Base-by-base conservation (phyloP, 257 asterid genomes). In the Solanum tacnaense region DNA sequence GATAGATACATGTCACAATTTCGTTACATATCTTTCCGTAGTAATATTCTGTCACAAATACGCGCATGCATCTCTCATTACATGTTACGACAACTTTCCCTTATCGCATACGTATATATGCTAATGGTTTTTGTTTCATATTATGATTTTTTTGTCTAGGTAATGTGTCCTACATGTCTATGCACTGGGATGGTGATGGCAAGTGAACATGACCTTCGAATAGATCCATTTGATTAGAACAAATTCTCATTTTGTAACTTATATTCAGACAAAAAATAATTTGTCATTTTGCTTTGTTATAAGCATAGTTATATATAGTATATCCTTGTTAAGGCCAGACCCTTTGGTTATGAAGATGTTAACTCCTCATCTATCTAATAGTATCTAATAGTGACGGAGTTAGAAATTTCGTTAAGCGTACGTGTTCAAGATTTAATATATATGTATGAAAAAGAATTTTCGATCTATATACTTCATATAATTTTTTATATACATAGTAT, bases 101-200 rank as follows among this genome's bases (percentile, higher is more conserved):
- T 85, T 29, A 70, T 6, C 46, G 18, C 3, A 5, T 5, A 18
- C 10, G 65, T 56, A 18, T 27, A n/a, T 86, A 13, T 35, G 23
- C 70, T 70, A 56, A 71, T 46, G 65, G 15, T 27, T 58, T 58
- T 60, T 41, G 18, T 8, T 49, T 34, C 71, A 49, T 83, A 2
- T 73, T 49, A 62, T 71, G 70, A 25, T 6, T 56, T 56, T 88
- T 38, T 84, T 85, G 27, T 31, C 78, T 72, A 96, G 98, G 99
- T 95, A 60, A 95, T 96, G 99, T 96, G 98, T 85, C 98, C 99
- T 1, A 95, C 99, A 27, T 96, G 98, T 93, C 92, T 96, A 5
- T 94, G 98, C 95, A 96, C 99, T 1, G 99, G 99, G 89, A 93
- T 95, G 98, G 91, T 94, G 86, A 94, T 96, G 99, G 99, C 99